Evolutionary conservation across 208 protist species (phyloP).

Genomic region (Trypanosoma conorhini): DNA sequence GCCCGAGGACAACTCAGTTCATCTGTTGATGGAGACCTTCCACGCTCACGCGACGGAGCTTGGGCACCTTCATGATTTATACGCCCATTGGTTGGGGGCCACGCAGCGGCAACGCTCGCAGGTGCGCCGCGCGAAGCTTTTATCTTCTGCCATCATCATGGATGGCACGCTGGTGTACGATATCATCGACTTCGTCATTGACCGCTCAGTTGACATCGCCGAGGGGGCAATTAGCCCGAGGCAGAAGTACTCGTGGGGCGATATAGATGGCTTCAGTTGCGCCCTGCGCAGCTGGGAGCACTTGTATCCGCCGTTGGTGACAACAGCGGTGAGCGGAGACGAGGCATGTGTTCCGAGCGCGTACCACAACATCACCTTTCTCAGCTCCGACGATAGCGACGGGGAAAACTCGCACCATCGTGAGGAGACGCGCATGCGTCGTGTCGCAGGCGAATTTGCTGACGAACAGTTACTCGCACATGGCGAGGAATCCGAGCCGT

Average conservation of each 20-base stretch:
- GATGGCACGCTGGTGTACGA: slow-evolving; percentile 76
- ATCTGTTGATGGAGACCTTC: slow-evolving; percentile 64
- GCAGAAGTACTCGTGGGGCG: slow-evolving; percentile 61
- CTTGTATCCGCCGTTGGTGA: slow-evolving; percentile 73
- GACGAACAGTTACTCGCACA: neutral
- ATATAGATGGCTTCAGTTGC: slow-evolving; percentile 80
- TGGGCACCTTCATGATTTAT: slow-evolving; percentile 57
- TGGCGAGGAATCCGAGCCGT: neutral
- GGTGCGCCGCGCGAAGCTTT: slow-evolving; percentile 72
- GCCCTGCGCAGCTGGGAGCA: slow-evolving; percentile 52
- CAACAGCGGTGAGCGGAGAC: slow-evolving; percentile 16
- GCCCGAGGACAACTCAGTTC: slow-evolving; percentile 46
- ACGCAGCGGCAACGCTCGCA: slow-evolving; percentile 60
- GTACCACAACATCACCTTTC: slow-evolving; percentile 71
- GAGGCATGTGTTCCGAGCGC: slow-evolving; percentile 22
- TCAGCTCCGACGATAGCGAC: slow-evolving; percentile 88
- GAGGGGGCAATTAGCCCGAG: slow-evolving; percentile 38
- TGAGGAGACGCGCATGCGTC: slow-evolving; percentile 44
- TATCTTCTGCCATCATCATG: slow-evolving; percentile 71
- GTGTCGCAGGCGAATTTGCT: neutral
- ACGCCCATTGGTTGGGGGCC: slow-evolving; percentile 56
- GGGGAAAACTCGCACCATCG: slow-evolving; percentile 77
- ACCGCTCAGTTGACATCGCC: slow-evolving; percentile 76
- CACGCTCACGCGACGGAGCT: slow-evolving; percentile 58
- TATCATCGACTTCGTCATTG: slow-evolving; percentile 79